Evolutionary conservation across 2,329 filamentous ascomycete species (phyloP).

Genomic region (Pseudogymnoascus sp.): DNA sequence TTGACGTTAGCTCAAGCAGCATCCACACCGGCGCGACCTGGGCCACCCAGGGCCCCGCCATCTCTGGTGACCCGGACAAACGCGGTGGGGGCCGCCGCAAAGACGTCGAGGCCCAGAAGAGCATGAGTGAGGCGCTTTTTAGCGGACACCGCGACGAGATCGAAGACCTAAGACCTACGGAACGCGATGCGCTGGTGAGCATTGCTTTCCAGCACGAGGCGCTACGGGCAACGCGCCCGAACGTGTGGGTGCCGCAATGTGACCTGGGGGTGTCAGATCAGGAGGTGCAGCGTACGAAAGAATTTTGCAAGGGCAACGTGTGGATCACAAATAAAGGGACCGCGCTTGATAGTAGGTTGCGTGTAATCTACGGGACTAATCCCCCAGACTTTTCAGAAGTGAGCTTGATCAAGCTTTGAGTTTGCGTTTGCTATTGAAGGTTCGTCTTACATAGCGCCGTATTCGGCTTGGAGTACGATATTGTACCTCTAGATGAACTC

Average conservation of each 20-base stretch:
- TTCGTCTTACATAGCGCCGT: not conserved
- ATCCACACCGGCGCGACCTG: slow-evolving; percentile 22
- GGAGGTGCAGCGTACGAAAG: slow-evolving; percentile 73
- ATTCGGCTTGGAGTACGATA: not conserved
- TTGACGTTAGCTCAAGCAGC: too few species aligned
- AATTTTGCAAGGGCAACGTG: slow-evolving; percentile 51
- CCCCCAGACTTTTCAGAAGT: slow-evolving; percentile 87
- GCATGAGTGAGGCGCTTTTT: slow-evolving; percentile 78
- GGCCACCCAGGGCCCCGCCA: slow-evolving; percentile 25
- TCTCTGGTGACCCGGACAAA: too few species aligned
- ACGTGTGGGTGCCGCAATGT: slow-evolving; percentile 90
- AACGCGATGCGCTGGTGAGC: slow-evolving; percentile 76
- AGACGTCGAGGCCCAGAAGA: slow-evolving; percentile 27
- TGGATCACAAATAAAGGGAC: slow-evolving; percentile 95
- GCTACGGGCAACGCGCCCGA: slow-evolving; percentile 74
- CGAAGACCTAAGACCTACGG: slow-evolving; percentile 85
- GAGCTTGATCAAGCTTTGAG: slow-evolving; percentile 74
- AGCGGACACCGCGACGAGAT: slow-evolving; percentile 86
- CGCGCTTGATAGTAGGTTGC: slow-evolving; percentile 73
- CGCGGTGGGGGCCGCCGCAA: slow-evolving; percentile 36
- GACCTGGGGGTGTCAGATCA: slow-evolving; percentile 87
- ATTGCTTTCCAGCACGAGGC: slow-evolving; percentile 90
- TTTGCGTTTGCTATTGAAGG: not conserved
- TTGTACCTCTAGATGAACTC: not conserved
- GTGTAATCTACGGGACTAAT: slow-evolving; percentile 78